These are phyloP conservation scores for Danielia oregonensis DNA, from an alignment of 805 yeast genomes.

Conservation along the genomic window DNA sequence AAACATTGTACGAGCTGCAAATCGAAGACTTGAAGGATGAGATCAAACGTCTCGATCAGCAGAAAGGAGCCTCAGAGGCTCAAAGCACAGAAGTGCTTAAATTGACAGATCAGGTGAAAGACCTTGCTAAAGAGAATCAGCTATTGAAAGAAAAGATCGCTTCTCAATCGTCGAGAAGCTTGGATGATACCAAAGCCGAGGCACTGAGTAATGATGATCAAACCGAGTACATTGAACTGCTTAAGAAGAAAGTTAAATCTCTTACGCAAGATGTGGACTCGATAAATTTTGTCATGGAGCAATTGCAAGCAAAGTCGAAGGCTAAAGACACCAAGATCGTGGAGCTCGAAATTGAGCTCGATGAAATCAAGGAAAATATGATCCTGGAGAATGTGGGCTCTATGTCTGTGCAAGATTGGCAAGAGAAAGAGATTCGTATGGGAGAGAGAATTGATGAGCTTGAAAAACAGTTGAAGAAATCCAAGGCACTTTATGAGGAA, in stretches of 20 bases:
- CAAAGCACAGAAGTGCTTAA: slow-evolving; percentile 4
- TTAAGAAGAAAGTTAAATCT: slow-evolving; percentile 8
- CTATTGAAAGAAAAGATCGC: neutral
- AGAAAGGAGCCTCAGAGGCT: slow-evolving; percentile 9
- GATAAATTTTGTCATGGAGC: slow-evolving; percentile 13
- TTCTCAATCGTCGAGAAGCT: neutral
- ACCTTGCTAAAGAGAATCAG: neutral
- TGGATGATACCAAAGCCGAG: neutral
- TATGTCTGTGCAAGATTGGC: slow-evolving; percentile 10
- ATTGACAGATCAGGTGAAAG: neutral
- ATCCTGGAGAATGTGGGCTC: slow-evolving; percentile 7
- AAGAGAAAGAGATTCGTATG: slow-evolving; percentile 4
- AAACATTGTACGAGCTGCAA: slow-evolving; percentile 44
- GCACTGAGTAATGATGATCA: neutral
- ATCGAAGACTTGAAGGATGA: slow-evolving; percentile 33
- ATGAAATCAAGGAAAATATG: slow-evolving; percentile 4
- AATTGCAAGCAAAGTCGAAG: slow-evolving; percentile 11
- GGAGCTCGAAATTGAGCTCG: slow-evolving; percentile 12
- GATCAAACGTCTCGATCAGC: slow-evolving; percentile 4
- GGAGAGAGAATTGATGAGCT: slow-evolving; percentile 5
- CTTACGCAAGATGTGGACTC: slow-evolving; percentile 15
- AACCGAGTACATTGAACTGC: slow-evolving; percentile 7
- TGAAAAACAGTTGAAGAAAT: neutral
- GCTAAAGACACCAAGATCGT: slow-evolving; percentile 12
- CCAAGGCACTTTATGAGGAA: neutral